phyloP scores from a whole-genome alignment of 495 filamentous ascomycete species.

The Lasiosphaeria hispida region DNA sequence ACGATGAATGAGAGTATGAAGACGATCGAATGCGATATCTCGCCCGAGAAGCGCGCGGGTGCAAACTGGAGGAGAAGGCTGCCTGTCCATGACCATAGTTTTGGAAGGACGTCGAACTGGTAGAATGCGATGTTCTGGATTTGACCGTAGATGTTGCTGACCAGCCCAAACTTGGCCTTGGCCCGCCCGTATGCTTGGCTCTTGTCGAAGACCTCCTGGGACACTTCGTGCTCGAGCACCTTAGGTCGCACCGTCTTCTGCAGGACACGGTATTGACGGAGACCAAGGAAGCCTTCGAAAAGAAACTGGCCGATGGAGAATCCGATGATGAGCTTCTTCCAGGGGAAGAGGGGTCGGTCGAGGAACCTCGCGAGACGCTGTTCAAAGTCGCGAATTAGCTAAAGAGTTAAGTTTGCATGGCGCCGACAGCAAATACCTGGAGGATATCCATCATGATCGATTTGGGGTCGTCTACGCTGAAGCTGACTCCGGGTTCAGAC shows the following conservation, averaged over 20 bases:
- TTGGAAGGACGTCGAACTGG: constrained; percentile 84
- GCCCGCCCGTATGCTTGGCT: constrained; percentile 94
- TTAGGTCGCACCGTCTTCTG: constrained; percentile 75
- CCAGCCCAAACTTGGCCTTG: constrained; percentile 83
- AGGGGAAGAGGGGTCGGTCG: constrained; percentile 90
- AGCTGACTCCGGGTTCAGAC: constrained; percentile 15
- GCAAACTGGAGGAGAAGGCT: constrained; percentile 67
- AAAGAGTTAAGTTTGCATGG: not conserved
- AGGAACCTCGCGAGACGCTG: constrained; percentile 84
- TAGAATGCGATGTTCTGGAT: constrained; percentile 83
- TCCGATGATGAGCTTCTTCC: constrained; percentile 92
- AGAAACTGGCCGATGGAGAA: constrained; percentile 87
- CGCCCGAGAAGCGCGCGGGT: constrained; percentile 77
- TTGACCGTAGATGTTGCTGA: constrained; percentile 79
- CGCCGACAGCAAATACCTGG: constrained; percentile 35
- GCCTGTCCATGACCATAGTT: constrained; percentile 83
- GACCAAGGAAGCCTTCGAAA: constrained; percentile 79
- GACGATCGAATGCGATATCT: constrained; percentile 88
- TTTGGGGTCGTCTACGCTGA: constrained; percentile 16
- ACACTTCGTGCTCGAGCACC: constrained; percentile 80
- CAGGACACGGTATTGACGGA: constrained; percentile 84
- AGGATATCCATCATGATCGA: constrained; percentile 49
- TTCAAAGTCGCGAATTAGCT: constrained; percentile 4
- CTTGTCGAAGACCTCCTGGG: constrained; percentile 89
- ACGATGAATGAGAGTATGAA: constrained; percentile 88